phyloP scores from a whole-genome alignment of 257 asterid genomes.

The Handroanthus guayacan region DNA sequence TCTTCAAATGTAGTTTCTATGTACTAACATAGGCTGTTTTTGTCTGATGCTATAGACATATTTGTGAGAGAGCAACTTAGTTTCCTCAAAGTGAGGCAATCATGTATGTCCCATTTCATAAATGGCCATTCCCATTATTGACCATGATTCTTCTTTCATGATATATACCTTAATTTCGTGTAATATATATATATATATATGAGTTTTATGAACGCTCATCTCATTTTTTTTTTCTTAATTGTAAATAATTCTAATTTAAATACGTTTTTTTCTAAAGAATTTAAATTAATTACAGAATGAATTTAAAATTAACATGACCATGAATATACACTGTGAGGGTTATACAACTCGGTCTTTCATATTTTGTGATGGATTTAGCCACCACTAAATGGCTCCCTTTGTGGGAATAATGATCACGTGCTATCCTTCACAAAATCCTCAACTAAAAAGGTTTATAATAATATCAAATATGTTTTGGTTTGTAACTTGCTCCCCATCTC shows the following conservation, averaged over 20 bases:
- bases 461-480: no score
- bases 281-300: background rate
- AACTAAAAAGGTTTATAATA: no score
- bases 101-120: constrained; percentile 1
- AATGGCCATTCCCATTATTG: background rate
- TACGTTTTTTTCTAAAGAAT: background rate
- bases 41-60: constrained; percentile 17
- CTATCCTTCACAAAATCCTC: no score
- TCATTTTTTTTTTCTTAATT: no score
- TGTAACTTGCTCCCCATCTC: no score
- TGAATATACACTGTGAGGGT: background rate
- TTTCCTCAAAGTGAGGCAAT: constrained; percentile 28
- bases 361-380: no score
- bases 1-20: constrained; percentile 25
- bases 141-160: constrained; percentile 3
- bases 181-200: background rate
- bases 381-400: no score
- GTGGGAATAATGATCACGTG: no score
- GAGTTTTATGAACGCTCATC: background rate
- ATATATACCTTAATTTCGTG: background rate
- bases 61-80: constrained; percentile 19
- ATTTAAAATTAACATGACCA: background rate
- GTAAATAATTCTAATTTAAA: no score
- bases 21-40: constrained; percentile 25
- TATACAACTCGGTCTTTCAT: no score